Base-by-base conservation (phyloP, 805 yeast species). In the Metschnikowia koreensis region DNA sequence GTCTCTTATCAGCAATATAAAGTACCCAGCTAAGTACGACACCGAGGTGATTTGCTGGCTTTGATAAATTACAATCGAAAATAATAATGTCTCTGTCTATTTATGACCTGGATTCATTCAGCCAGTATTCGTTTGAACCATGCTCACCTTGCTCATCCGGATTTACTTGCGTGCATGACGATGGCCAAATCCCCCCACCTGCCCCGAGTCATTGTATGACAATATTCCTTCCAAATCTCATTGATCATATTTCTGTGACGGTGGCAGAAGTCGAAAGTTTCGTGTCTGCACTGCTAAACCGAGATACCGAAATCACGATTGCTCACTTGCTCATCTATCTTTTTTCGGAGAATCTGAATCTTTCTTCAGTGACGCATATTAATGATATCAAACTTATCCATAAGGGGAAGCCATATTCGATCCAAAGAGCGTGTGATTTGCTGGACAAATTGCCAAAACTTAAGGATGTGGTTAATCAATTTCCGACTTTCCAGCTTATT, bases 401-500 rank as follows among this genome's bases (percentile, higher is more conserved):
- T 36, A 44, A 39, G 38, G 62, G 62, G 1, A 45, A 50, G 48
- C 54, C 41, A 37, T 57, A 51, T 42, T 15, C 40, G 27, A 44
- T 57, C 17, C 55, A 48, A 34, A 16, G 47, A 29, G 28, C 29
- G 28, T 41, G 46, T 15, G 58, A 57, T 39, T 48, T 57, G 37
- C 42, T n/a, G 26, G 42, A 26, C 17, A 40, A 27, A 33, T 43
- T 42, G 44, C 52, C 61, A 12, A 22, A 34, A 13, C 37, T 59
- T 11, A 40, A 13, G 11, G 53, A 49, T 13, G 36, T 57, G 13
- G 22, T 48, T 3, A 44, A 37, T 8, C 34, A 9, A 40, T 57
- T 44, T 39, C 47, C 54, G 33, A 55, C 58, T 8, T 59, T 59
- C 47, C 60, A 59, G 51, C 54, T 59, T 22, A 26, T 53, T n/a